Base-by-base conservation (phyloP, 1,139 yeast genomes). In the Lodderomyces beijingensis region DNA sequence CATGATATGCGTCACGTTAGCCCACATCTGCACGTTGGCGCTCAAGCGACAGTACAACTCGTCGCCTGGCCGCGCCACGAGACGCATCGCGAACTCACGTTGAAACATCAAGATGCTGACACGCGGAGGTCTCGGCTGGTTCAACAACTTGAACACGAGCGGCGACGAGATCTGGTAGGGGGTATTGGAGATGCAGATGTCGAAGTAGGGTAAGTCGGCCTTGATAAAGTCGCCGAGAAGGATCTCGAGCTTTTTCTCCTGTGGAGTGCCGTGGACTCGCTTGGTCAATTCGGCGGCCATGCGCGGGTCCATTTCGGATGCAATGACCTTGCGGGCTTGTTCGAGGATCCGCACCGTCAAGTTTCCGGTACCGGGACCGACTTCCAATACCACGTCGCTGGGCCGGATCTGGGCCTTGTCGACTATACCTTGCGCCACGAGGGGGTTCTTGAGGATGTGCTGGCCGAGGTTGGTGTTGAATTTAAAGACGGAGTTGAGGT, bases 311-410 rank as follows among this genome's bases (percentile, higher is more conserved):
- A 89, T 89, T 65, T 91, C 99, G 34, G 86, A 94, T 0, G 98
- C 98, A 34, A 86, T 75, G 11, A 91, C 96, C 49, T 82, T 85
- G 35, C 87, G 72, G 1, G 97, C 97, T 55, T 88, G 84, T 48
- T 91, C 97, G 34, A 91, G 62, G 31, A 91, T 93, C 41, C 94
- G 72, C 24, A 91, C 95, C 0, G 99, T 93, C 60, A 91, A 70
- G 54, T 91, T 91, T 63, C 99, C 99, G 0, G 99, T 91, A 76
- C 99, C 99, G 1, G 99, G 98, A 51, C 99, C 99, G 35, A 91
- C 96, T 65, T 91, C 99, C 30, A 91, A 68, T 3, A 91, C 97
- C 5, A 78, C 77, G 52, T 91, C 99, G 27, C 95, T 82, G 2
- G 97, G 97, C 49, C 79, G 83, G 41, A 91, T 82, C 27, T 77